Percentiles rank a stretch among this genome's conserved stretches.
phyloP scores from a whole-genome alignment of 768 basidiomycete species.

The Suillus discolor region DNA sequence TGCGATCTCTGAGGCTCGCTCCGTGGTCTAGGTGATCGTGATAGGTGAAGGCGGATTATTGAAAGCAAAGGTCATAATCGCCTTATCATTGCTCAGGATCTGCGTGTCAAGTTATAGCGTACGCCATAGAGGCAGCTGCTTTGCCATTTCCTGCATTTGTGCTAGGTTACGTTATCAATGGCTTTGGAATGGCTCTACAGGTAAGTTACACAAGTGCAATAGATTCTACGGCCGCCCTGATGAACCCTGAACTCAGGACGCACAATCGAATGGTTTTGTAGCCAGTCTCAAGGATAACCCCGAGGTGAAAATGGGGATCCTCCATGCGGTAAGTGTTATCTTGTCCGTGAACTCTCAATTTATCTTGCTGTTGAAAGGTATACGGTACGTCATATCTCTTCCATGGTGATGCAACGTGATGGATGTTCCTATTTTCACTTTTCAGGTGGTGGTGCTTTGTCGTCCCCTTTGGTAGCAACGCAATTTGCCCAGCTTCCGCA shows the following conservation, averaged over 20 bases:
- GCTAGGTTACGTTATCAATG: slow-evolving; percentile 44
- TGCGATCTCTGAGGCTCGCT: background rate
- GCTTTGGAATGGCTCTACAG: slow-evolving; percentile 47
- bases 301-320: slow-evolving; percentile 41
- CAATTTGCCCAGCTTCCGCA: slow-evolving; percentile 43
- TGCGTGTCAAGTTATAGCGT: slow-evolving; percentile 31
- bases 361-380: background rate
- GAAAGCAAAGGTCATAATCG: background rate
- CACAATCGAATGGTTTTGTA: slow-evolving; percentile 50
- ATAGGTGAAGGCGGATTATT: slow-evolving; percentile 21
- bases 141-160: slow-evolving; percentile 49
- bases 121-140: slow-evolving; percentile 40
- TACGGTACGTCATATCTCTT: slow-evolving; percentile 1
- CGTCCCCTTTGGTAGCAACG: slow-evolving; percentile 55
- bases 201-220: slow-evolving; percentile 33
- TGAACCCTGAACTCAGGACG: slow-evolving; percentile 33
- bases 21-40: slow-evolving; percentile 25
- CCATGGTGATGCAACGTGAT: background rate
- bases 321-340: slow-evolving; percentile 40
- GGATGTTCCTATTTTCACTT: background rate
- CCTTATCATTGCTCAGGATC: slow-evolving; percentile 22
- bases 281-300: slow-evolving; percentile 42
- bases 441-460: slow-evolving; percentile 49
- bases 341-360: background rate
- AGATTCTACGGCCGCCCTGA: background rate